These are phyloP conservation scores for Geranium brycei DNA, from an alignment of 345 rosid genomes.

Conservation along the genomic window DNA sequence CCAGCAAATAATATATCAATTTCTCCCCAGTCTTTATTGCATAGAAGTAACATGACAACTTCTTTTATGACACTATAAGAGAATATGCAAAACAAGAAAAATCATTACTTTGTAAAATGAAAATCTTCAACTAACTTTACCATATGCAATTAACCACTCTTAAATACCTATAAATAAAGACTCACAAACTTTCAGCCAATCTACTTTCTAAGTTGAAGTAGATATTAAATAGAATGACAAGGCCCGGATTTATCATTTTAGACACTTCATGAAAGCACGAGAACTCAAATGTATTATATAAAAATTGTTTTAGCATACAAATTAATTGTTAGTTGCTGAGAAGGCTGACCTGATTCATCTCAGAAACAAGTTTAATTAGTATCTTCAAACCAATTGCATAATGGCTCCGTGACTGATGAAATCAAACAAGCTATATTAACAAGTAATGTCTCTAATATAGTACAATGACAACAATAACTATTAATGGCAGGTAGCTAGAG, in stretches of 20 bases:
- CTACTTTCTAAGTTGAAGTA: background rate
- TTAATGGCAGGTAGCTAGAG: too few species aligned
- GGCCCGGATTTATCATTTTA: background rate
- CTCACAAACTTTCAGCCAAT: background rate
- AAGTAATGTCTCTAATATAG: background rate
- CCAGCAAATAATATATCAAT: too few species aligned
- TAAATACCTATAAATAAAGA: background rate
- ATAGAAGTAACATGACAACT: background rate
- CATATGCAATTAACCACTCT: too few species aligned
- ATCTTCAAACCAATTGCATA: constrained; percentile 91
- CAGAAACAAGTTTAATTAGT: constrained; percentile 87
- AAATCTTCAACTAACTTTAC: too few species aligned
- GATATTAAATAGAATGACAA: background rate
- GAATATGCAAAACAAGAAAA: background rate
- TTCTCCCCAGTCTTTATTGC: too few species aligned
- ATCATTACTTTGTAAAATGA: background rate
- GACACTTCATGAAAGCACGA: background rate
- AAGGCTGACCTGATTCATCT: constrained; percentile 88
- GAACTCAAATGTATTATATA: background rate
- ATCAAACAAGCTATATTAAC: background rate
- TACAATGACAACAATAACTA: background rate
- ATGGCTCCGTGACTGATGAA: constrained; percentile 62
- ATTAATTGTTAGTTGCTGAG: background rate
- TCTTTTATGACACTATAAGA: background rate
- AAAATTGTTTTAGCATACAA: too few species aligned